Evolutionary conservation across 192 early-diverging fungal genomes (phyloP).

Genomic region (Podila clonocystis): DNA sequence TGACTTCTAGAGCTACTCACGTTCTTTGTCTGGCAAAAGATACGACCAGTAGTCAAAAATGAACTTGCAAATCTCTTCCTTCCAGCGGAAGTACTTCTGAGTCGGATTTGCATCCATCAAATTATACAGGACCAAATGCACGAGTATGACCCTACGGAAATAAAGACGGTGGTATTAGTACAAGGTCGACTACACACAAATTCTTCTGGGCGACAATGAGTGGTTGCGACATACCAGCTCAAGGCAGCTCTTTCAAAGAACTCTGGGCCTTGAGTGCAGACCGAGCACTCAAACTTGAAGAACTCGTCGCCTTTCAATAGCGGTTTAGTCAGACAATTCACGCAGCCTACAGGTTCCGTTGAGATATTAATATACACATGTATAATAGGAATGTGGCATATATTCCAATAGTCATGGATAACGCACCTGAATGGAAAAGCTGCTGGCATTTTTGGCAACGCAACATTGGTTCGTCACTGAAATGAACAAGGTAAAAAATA

Average conservation of each 20-base stretch:
- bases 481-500: neutral
- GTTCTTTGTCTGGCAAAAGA: constrained; percentile 71
- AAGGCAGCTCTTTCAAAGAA: constrained; percentile 71
- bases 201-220: too few relatives aligned
- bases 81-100: constrained; percentile 80
- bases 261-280: constrained; percentile 72
- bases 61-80: constrained; percentile 82
- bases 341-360: constrained; percentile 63
- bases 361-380: too few relatives aligned
- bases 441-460: constrained; percentile 73
- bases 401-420: neutral
- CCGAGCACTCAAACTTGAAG: constrained; percentile 78
- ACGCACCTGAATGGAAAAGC: constrained; percentile 79
- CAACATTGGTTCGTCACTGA: constrained; percentile 72
- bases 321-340: constrained; percentile 62
- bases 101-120: constrained; percentile 68
- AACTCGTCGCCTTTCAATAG: constrained; percentile 79
- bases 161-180: neutral
- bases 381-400: neutral
- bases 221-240: constrained; percentile 64
- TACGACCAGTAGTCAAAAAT: constrained; percentile 82
- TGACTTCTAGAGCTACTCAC: constrained; percentile 51
- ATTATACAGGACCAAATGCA: constrained; percentile 81
- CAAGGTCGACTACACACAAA: too few relatives aligned
- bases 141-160: constrained; percentile 57